A percentile compares a stretch with the other conserved stretches of the same genome.
Evolutionary conservation across 805 yeast species (phyloP).

Genomic region (Candida anglica): DNA sequence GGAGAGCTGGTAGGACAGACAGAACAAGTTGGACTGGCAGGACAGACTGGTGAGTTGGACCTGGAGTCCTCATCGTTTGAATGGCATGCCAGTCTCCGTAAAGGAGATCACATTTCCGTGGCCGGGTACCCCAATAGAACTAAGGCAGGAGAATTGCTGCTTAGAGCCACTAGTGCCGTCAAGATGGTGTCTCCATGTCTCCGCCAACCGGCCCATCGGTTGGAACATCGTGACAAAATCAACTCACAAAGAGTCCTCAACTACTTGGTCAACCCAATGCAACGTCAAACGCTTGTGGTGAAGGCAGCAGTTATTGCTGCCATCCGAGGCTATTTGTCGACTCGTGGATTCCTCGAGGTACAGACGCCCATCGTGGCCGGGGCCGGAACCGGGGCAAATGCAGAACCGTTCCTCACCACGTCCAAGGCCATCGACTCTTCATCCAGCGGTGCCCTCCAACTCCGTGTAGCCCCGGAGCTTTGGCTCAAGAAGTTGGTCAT

Average conservation of each 20-base stretch:
- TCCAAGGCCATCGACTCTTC: slow-evolving; percentile 29
- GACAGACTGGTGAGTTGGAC: not conserved
- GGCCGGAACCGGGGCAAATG: slow-evolving; percentile 83
- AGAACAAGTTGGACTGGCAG: not conserved
- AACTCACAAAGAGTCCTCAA: slow-evolving; percentile 70
- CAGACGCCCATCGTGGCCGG: slow-evolving; percentile 83
- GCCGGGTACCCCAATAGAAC: slow-evolving; percentile 74
- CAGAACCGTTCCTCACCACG: slow-evolving; percentile 73
- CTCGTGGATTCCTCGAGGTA: slow-evolving; percentile 67
- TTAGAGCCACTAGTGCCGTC: slow-evolving; percentile 52
- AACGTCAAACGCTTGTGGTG: slow-evolving; percentile 43
- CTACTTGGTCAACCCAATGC: slow-evolving; percentile 55
- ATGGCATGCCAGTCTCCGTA: slow-evolving; percentile 48
- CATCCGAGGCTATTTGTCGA: slow-evolving; percentile 48
- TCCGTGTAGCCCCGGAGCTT: slow-evolving; percentile 92
- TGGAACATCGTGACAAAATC: slow-evolving; percentile 55
- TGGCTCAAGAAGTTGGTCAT: slow-evolving; percentile 86
- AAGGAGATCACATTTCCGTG: slow-evolving; percentile 70
- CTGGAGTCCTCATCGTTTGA: not conserved
- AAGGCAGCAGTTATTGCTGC: slow-evolving; percentile 53
- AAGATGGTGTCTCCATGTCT: slow-evolving; percentile 63
- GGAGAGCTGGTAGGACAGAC: no score
- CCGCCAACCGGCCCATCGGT: slow-evolving; percentile 15
- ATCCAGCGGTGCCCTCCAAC: slow-evolving; percentile 36
- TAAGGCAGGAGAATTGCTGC: slow-evolving; percentile 71